Evolutionary conservation across 768 basidiomycete genomes (phyloP).

Genomic region (Podaxis rugospora): DNA sequence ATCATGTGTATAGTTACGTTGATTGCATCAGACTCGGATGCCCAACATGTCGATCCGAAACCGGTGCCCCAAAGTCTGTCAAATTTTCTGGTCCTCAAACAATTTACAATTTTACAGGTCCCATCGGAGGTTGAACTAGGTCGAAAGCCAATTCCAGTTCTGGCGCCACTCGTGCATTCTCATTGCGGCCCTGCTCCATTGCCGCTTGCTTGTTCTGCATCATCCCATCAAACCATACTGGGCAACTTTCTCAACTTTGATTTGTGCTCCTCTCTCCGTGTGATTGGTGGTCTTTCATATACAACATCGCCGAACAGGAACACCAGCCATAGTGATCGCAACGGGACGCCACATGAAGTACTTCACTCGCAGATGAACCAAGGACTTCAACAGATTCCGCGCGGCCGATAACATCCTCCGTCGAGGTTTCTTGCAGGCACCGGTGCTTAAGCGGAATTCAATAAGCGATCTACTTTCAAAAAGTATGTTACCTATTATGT

Average conservation of each 20-base stretch:
- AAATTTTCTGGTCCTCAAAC: too few species aligned
- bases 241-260: slow-evolving; percentile 1
- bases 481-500: too few species aligned
- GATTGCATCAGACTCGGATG: too few species aligned
- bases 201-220: slow-evolving; percentile 2
- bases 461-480: too few species aligned
- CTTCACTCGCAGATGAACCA: not conserved
- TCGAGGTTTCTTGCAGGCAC: not conserved
- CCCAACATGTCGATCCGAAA: too few species aligned
- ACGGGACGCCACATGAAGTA: not conserved
- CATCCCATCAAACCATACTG: slow-evolving; percentile 21
- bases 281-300: not conserved
- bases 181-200: not conserved
- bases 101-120: not conserved
- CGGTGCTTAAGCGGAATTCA: not conserved
- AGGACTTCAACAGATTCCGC: not conserved
- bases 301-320: not conserved
- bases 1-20: too few species aligned
- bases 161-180: not conserved
- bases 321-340: not conserved
- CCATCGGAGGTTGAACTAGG: too few species aligned
- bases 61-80: too few species aligned
- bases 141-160: too few species aligned
- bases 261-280: not conserved
- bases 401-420: not conserved